Evolutionary conservation across 2,329 filamentous ascomycete genomes (phyloP).

Genomic region (Alternaria dauci): DNA sequence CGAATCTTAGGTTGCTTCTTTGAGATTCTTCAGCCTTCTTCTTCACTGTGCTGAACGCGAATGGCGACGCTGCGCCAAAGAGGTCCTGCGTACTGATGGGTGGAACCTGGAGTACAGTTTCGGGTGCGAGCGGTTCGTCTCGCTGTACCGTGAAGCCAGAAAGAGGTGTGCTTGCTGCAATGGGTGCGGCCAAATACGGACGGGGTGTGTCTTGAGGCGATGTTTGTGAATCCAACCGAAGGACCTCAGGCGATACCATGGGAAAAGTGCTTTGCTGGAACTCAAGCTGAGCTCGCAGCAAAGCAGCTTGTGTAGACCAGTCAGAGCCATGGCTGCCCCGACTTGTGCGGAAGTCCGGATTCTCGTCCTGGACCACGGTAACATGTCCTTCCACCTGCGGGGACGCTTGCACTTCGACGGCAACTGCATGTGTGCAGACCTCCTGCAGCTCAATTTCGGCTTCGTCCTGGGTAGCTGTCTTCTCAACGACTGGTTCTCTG

Average conservation of each 20-base stretch:
- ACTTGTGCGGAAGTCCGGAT: constrained; percentile 7
- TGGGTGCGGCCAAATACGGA: constrained; percentile 20
- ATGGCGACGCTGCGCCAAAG: constrained; percentile 52
- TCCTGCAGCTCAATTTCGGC: background rate
- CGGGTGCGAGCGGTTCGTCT: constrained; percentile 24
- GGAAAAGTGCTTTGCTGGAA: constrained; percentile 43
- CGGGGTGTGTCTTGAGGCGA: constrained; percentile 29
- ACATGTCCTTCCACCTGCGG: background rate
- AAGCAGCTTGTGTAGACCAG: constrained; percentile 49
- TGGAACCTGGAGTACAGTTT: constrained; percentile 22
- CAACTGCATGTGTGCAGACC: background rate
- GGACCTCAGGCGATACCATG: constrained; percentile 22
- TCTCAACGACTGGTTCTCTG: background rate
- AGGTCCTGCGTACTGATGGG: constrained; percentile 56
- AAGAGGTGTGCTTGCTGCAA: constrained; percentile 42
- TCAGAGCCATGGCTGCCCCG: constrained; percentile 32
- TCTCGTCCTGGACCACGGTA: background rate
- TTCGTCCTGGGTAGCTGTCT: background rate
- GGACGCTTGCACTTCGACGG: background rate
- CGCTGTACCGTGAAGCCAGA: constrained; percentile 37
- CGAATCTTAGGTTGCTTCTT: constrained; percentile 35
- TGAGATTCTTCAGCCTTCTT: constrained; percentile 39
- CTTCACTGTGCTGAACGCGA: constrained; percentile 54
- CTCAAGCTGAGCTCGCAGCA: constrained; percentile 44
- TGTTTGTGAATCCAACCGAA: constrained; percentile 28